phyloP scores from a whole-genome alignment of 306 rosid genomes.

The Mucuna pruriens region DNA sequence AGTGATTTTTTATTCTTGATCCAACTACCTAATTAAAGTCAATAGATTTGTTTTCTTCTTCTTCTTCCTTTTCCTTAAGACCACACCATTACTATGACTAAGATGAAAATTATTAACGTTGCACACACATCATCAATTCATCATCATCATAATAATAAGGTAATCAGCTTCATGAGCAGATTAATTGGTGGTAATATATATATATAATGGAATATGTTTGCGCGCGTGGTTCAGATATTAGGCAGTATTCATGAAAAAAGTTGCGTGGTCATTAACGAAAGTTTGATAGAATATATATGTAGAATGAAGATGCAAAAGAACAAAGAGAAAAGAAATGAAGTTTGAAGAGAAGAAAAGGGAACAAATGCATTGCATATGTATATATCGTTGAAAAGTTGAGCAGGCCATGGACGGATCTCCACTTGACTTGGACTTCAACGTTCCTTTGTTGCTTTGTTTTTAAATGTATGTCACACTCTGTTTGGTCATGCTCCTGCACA shows the following conservation, averaged over 20 bases:
- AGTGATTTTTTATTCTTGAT: neutral
- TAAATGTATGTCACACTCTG: slow-evolving; percentile 6
- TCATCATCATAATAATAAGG: no score
- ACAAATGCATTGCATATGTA: neutral
- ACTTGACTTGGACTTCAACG: slow-evolving; percentile 34
- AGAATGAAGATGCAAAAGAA: neutral
- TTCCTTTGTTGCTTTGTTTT: neutral
- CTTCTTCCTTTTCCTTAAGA: no score
- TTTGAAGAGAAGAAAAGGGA: slow-evolving; percentile 19
- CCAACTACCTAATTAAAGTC: neutral
- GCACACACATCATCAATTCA: no score
- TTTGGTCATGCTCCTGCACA: neutral
- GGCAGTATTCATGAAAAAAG: neutral
- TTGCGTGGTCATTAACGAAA: neutral
- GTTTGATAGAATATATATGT: neutral
- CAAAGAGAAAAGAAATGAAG: neutral
- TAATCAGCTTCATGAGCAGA: no score
- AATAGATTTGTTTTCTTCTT: neutral
- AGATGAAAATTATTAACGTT: no score
- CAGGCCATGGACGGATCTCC: slow-evolving; percentile 45
- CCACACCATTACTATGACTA: no score
- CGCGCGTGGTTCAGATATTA: no score
- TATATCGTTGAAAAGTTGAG: neutral
- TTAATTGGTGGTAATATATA: no score
- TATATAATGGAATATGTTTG: no score